These are phyloP conservation scores for Nematodospora valgi DNA, from an alignment of 805 yeast species.

Conservation along the genomic window DNA sequence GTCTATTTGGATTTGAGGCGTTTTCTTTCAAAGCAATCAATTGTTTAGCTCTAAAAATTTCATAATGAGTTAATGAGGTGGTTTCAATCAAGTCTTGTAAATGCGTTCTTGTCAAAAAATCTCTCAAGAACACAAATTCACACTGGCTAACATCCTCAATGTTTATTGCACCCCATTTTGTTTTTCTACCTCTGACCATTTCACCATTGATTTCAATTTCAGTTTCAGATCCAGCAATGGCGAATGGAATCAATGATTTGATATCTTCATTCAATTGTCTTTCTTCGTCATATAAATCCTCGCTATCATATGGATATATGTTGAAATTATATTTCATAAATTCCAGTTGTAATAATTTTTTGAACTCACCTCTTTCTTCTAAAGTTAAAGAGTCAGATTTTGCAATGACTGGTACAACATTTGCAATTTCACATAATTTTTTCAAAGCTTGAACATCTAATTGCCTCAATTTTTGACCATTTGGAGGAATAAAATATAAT, in stretches of 20 bases:
- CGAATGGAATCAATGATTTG: slow-evolving; percentile 80
- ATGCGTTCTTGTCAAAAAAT: slow-evolving; percentile 92
- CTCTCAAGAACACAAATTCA: slow-evolving; percentile 92
- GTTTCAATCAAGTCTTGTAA: slow-evolving; percentile 94
- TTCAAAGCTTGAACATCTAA: slow-evolving; percentile 80
- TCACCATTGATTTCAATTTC: slow-evolving; percentile 75
- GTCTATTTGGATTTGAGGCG: slow-evolving; percentile 51
- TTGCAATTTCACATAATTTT: slow-evolving; percentile 83
- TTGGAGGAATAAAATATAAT: slow-evolving; percentile 86
- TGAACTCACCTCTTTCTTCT: slow-evolving; percentile 77
- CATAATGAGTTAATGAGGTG: slow-evolving; percentile 84
- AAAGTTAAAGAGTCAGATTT: slow-evolving; percentile 87
- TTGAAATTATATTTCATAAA: slow-evolving; percentile 68
- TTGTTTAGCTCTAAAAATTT: slow-evolving; percentile 89
- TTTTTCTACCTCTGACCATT: slow-evolving; percentile 82
- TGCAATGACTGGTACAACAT: slow-evolving; percentile 94
- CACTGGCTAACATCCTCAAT: slow-evolving; percentile 94
- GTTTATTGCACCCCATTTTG: slow-evolving; percentile 90
- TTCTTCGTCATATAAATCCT: slow-evolving; percentile 68
- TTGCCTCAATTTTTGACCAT: slow-evolving; percentile 77
- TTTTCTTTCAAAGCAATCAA: slow-evolving; percentile 90
- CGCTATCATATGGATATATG: slow-evolving; percentile 80
- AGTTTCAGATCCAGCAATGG: slow-evolving; percentile 86
- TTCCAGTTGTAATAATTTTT: slow-evolving; percentile 73
- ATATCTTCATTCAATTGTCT: slow-evolving; percentile 70